Evolutionary conservation across 495 filamentous ascomycete genomes (phyloP), one percentile per base, ranked within the genome.

Genomic region (Neurospora sp.): DNA sequence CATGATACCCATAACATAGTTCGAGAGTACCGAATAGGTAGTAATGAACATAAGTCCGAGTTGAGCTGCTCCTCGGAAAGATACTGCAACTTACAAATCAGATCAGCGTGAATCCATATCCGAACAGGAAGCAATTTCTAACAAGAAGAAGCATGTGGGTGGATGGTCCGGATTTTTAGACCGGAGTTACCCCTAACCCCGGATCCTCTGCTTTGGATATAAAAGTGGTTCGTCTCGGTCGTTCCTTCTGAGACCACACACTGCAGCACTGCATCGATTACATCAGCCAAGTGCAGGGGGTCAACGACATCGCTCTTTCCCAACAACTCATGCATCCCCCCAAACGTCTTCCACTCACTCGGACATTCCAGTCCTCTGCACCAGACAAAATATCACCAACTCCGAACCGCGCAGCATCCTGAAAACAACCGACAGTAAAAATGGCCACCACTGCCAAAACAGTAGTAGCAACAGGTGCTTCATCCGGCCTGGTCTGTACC

Each of bases 391-490:
- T 14, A 62, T 18, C 27, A 16, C 54, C 54, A 16, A 27, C 54
- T 62, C 54, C 23, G 14, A 62, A 31, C 1, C 14, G 23, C 27
- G 54, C 23, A 62, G 23, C 27, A 35, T 31, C 49, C 49, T 20
- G 5, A 5, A 16, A 62, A 62, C 23, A 60, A 31, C 10, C 20
- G 49, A 62, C 11, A 16, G 27, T 7, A 16, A 74, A 46, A 23
- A 85, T 85, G 82, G 74, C 79, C 14, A 72, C 77, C 66, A 72
- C 80, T 39, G 77, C 78, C 42, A 85, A 86, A 71, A 85, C 84
- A 11, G 73, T 86, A 70, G 80, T 86, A 14, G 83, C 84, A 6
- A 86, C 84, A 11, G 84, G 84, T 37, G 80, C 79, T 62, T 80
- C 82, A 39, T 86, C 84, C 12, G 84, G 84, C 62, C 73, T 86